Evolutionary conservation across 1,284 basidiomycete genomes (phyloP).

Genomic region (Amylostereum areolatum): DNA sequence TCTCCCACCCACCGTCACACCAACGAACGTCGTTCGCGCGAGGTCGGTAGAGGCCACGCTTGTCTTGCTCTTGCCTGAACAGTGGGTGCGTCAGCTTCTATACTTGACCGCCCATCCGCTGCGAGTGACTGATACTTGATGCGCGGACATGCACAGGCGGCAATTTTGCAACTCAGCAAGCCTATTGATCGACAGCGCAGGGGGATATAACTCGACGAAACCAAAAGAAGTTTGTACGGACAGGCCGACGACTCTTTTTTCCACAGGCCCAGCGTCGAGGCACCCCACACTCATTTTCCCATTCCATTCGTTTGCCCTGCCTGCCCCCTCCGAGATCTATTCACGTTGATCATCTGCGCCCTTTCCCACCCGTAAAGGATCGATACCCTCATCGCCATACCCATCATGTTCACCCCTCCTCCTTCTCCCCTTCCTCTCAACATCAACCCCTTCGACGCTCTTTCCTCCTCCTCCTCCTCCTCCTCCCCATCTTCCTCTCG

Average conservation of each 20-base stretch:
- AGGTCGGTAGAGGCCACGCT: too few relatives aligned
- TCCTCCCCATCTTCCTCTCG: slow-evolving; percentile 5
- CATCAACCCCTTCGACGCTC: slow-evolving; percentile 3
- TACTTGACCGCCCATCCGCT: slow-evolving; percentile 8
- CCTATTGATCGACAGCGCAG: background rate
- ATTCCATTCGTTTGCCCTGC: background rate
- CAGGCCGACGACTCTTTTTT: background rate
- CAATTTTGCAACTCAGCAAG: background rate
- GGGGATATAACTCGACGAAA: background rate
- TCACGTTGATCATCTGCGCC: background rate
- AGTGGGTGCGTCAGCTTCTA: slow-evolving; percentile 1
- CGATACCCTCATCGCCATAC: slow-evolving; percentile 14
- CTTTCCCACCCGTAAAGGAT: slow-evolving; percentile 13
- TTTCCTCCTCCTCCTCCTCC: slow-evolving; percentile 8
- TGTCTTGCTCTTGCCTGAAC: too few relatives aligned
- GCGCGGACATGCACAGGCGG: background rate
- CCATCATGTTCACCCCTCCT: slow-evolving; percentile 46
- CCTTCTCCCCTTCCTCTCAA: slow-evolving; percentile 34
- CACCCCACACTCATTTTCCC: background rate
- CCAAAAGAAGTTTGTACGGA: background rate
- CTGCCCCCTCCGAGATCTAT: background rate
- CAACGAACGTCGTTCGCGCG: too few relatives aligned
- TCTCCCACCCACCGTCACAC: too few relatives aligned
- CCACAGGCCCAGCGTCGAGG: background rate
- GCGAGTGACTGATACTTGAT: background rate